Percentiles rank a stretch among this genome's conserved stretches.
phyloP scores from a whole-genome alignment of 306 rosid genomes.

The Trifolium pratense region DNA sequence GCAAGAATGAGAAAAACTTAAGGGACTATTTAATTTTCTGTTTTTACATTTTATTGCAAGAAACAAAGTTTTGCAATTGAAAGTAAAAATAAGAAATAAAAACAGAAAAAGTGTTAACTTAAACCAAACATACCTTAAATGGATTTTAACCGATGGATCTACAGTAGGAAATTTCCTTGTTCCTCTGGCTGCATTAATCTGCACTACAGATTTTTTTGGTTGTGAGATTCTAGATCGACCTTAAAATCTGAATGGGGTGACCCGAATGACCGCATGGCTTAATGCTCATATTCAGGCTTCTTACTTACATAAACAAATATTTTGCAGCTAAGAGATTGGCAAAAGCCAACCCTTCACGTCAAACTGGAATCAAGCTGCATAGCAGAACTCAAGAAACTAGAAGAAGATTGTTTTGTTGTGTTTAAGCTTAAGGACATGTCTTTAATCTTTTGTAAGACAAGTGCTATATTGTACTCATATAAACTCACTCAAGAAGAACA shows the following conservation, averaged over 20 bases:
- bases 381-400: conserved; percentile 56
- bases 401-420: conserved; percentile 70
- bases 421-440: conserved; percentile 31
- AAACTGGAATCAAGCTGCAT: conserved; percentile 67
- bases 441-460: background rate
- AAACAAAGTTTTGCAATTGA: background rate
- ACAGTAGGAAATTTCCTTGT: conserved; percentile 1
- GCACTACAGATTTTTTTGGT: background rate
- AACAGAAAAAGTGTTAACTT: background rate
- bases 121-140: background rate
- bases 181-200: conserved; percentile 2
- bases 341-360: conserved; percentile 72
- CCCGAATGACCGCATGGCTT: background rate
- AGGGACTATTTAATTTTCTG: background rate
- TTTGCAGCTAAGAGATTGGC: conserved; percentile 78
- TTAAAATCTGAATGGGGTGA: background rate
- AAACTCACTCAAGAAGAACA: conserved; percentile 21
- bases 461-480: background rate
- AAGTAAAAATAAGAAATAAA: background rate
- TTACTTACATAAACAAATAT: conserved; percentile 9
- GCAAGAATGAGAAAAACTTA: background rate
- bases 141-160: background rate
- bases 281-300: background rate
- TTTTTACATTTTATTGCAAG: background rate
- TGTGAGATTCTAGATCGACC: background rate